Conservation (phyloP, 1,139 yeast species). For the Taphrina wiesneri region DNA sequence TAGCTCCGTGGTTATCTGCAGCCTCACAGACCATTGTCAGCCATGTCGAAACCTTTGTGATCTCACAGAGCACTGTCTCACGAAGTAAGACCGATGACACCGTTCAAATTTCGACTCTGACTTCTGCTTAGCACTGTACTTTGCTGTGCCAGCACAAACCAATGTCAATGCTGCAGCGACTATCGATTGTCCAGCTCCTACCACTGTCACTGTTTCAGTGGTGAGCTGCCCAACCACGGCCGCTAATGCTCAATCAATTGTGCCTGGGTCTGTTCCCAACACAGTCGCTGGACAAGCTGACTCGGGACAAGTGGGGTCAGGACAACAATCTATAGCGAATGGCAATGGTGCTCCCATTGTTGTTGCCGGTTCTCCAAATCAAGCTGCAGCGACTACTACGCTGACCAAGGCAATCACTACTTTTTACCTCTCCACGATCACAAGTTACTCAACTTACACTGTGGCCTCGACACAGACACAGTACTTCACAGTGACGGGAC, state of each 20-base stretch:
- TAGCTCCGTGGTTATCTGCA: slow-evolving; percentile 4
- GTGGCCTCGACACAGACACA: neutral
- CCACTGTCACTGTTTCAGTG: slow-evolving; percentile 6
- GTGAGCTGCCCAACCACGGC: slow-evolving; percentile 2
- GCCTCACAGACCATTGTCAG: neutral
- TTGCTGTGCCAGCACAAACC: slow-evolving; percentile 7
- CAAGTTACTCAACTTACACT: neutral
- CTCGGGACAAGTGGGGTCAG: neutral
- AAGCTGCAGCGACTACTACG: neutral
- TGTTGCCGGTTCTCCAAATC: neutral
- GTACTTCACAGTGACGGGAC: neutral
- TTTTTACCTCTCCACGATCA: neutral
- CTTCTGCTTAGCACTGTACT: neutral
- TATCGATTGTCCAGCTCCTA: neutral
- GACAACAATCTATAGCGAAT: neutral
- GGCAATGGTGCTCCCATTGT: neutral
- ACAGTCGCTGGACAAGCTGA: neutral
- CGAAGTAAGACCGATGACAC: neutral
- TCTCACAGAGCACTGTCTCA: neutral
- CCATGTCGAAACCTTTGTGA: slow-evolving; percentile 1
- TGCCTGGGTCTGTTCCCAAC: neutral
- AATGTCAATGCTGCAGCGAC: neutral
- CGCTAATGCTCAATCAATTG: neutral
- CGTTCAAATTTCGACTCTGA: neutral
- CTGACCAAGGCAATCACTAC: neutral